phyloP scores from a whole-genome alignment of 176 grass and related monocot species.

The Paspalum notatum region DNA sequence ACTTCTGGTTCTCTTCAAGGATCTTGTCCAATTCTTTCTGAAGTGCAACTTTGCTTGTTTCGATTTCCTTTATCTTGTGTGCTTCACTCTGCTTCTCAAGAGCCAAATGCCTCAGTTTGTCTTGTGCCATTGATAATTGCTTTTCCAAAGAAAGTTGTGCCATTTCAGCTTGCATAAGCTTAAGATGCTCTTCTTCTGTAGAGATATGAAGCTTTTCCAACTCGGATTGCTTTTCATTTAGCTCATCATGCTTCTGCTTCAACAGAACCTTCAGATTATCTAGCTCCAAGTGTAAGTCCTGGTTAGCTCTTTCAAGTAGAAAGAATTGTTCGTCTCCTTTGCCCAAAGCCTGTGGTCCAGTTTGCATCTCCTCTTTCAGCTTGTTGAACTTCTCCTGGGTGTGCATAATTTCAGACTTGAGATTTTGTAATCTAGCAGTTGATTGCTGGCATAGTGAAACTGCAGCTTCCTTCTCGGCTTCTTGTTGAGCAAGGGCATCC shows the following conservation, averaged over 20 bases:
- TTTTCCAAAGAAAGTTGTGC: conserved; percentile 67
- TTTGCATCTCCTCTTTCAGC: conserved; percentile 82
- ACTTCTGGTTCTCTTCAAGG: conserved; percentile 54
- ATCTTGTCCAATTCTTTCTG: conserved; percentile 56
- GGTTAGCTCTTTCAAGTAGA: conserved; percentile 66
- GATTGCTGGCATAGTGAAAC: conserved; percentile 69
- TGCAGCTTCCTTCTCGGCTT: conserved; percentile 66
- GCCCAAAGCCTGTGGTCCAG: conserved; percentile 32
- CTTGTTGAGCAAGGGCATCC: conserved; percentile 58
- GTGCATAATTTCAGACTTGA: conserved; percentile 67
- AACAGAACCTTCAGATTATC: conserved; percentile 55
- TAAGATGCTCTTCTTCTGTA: conserved; percentile 74
- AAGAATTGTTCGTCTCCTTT: conserved; percentile 41
- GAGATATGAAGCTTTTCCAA: conserved; percentile 67
- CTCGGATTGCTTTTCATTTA: conserved; percentile 68
- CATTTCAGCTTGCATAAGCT: conserved; percentile 81
- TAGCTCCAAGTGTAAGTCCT: conserved; percentile 58
- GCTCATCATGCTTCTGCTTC: conserved; percentile 65
- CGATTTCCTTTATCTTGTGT: conserved; percentile 39
- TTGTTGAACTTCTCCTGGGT: conserved; percentile 80
- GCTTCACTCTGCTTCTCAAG: conserved; percentile 67
- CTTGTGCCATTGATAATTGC: conserved; percentile 51
- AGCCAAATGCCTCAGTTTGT: conserved; percentile 64
- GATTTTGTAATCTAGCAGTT: conserved; percentile 52
- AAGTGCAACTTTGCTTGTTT: conserved; percentile 45